Percentiles rank a stretch among this genome's conserved stretches.
phyloP scores from a whole-genome alignment of 257 asterid genomes.

The Handroanthus guayacan region DNA sequence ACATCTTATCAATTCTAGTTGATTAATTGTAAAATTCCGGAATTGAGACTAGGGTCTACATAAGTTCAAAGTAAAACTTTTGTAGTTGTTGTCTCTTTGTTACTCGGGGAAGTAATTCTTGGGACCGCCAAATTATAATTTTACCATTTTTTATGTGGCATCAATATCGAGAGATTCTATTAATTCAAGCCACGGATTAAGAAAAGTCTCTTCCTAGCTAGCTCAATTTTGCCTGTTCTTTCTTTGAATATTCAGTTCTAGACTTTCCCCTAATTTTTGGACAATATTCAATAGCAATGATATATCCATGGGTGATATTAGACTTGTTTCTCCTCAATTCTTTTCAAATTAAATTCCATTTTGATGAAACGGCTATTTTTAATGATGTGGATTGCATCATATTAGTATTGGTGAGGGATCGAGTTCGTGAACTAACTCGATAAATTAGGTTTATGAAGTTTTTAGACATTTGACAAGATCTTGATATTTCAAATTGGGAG shows the following conservation, averaged over 20 bases:
- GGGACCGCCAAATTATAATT: constrained; percentile 57
- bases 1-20: constrained; percentile 29
- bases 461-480: too few relatives aligned
- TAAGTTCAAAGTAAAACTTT: constrained; percentile 73
- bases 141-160: constrained; percentile 35
- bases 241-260: constrained; percentile 11
- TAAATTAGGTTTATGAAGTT: too few relatives aligned
- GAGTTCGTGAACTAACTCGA: too few relatives aligned
- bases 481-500: too few relatives aligned
- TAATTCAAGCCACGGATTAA: constrained; percentile 32
- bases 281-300: neutral
- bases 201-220: constrained; percentile 29
- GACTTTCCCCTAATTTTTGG: neutral
- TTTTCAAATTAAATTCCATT: too few relatives aligned
- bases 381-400: too few relatives aligned
- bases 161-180: constrained; percentile 53
- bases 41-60: constrained; percentile 43
- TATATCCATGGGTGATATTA: neutral
- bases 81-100: constrained; percentile 55
- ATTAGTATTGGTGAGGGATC: too few relatives aligned
- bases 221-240: constrained; percentile 46
- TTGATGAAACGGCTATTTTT: too few relatives aligned
- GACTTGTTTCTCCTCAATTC: too few relatives aligned
- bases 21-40: constrained; percentile 34
- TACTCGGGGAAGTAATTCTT: constrained; percentile 50